These are phyloP conservation scores for Tetragonia tetragonoides DNA, from an alignment of 148 eudicot genomes.

Conservation along the genomic window DNA sequence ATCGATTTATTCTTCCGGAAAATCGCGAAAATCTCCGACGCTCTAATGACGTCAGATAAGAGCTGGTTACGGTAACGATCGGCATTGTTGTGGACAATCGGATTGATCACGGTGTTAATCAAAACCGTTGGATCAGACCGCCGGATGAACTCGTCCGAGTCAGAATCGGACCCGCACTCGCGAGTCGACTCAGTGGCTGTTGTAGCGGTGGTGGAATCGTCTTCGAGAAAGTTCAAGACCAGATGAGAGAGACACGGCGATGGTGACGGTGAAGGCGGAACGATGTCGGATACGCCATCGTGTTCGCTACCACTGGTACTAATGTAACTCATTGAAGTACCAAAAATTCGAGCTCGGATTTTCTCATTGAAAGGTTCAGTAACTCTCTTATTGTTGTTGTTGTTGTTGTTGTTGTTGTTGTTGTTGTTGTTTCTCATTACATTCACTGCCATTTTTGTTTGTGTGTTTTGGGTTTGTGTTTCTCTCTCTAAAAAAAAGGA, in stretches of 20 bases:
- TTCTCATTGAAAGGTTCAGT: conserved; percentile 53
- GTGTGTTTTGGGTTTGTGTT: not conserved
- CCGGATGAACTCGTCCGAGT: conserved; percentile 28
- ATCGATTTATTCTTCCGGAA: conserved; percentile 28
- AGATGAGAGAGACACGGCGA: conserved; percentile 53
- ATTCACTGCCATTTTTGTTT: conserved; percentile 36
- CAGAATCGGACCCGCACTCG: conserved; percentile 25
- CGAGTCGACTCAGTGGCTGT: not conserved
- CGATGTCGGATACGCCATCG: conserved; percentile 37
- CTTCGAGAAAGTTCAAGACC: conserved; percentile 46
- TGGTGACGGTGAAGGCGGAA: conserved; percentile 36
- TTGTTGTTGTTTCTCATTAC: conserved; percentile 22
- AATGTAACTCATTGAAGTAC: conserved; percentile 22
- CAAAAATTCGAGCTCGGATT: conserved; percentile 49
- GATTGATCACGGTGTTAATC: conserved; percentile 23
- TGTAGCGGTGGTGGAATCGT: conserved; percentile 13
- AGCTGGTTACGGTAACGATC: conserved; percentile 47
- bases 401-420: conserved; percentile 2
- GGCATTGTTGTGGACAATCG: conserved; percentile 19
- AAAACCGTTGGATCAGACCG: conserved; percentile 27
- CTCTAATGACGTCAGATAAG: conserved; percentile 35
- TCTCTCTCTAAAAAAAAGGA: not conserved
- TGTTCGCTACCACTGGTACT: conserved; percentile 72
- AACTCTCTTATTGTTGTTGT: conserved; percentile 27
- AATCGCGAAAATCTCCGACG: conserved; percentile 34